A percentile compares a stretch with the other conserved stretches of the same genome.
These are phyloP conservation scores for Paragyromitra xinjiangensis DNA, from an alignment of 495 filamentous ascomycete species.

Conservation along the genomic window DNA sequence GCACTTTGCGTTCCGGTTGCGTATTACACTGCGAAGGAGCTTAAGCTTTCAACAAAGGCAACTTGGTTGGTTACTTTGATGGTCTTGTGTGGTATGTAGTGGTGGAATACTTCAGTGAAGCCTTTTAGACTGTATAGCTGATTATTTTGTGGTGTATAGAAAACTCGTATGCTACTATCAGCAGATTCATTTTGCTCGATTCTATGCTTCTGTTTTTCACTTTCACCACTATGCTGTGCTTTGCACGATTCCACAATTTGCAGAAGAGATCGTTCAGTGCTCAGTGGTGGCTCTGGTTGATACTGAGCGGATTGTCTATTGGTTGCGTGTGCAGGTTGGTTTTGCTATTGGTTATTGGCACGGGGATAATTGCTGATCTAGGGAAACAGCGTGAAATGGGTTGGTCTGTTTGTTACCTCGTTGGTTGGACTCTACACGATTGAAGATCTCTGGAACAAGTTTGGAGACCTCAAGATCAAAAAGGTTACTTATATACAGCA, in stretches of 20 bases:
- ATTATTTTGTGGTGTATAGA: slow-evolving; percentile 61
- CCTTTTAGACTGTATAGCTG: slow-evolving; percentile 10
- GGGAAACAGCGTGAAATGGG: slow-evolving; percentile 85
- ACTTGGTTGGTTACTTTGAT: slow-evolving; percentile 96
- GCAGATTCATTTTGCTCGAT: slow-evolving; percentile 94
- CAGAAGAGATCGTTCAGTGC: slow-evolving; percentile 82
- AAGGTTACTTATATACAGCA: slow-evolving; percentile 78
- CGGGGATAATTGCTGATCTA: slow-evolving; percentile 19
- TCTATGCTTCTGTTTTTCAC: slow-evolving; percentile 99
- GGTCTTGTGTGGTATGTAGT: slow-evolving; percentile 75
- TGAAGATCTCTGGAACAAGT: slow-evolving; percentile 98
- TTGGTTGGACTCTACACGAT: slow-evolving; percentile 94
- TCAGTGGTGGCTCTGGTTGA: slow-evolving; percentile 92
- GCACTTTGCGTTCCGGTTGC: slow-evolving; percentile 91
- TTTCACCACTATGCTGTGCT: slow-evolving; percentile 93
- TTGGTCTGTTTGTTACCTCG: slow-evolving; percentile 92
- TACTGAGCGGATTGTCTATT: slow-evolving; percentile 90
- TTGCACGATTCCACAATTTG: slow-evolving; percentile 91
- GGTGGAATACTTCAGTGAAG: not conserved
- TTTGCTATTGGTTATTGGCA: not conserved
- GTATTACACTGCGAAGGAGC: slow-evolving; percentile 90
- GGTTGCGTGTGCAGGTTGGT: slow-evolving; percentile 79
- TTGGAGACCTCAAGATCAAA: slow-evolving; percentile 91
- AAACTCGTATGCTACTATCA: slow-evolving; percentile 98
- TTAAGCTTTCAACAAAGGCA: slow-evolving; percentile 82